phyloP scores from a whole-genome alignment of 768 basidiomycete genomes.

The Boletus tylopilopsis region DNA sequence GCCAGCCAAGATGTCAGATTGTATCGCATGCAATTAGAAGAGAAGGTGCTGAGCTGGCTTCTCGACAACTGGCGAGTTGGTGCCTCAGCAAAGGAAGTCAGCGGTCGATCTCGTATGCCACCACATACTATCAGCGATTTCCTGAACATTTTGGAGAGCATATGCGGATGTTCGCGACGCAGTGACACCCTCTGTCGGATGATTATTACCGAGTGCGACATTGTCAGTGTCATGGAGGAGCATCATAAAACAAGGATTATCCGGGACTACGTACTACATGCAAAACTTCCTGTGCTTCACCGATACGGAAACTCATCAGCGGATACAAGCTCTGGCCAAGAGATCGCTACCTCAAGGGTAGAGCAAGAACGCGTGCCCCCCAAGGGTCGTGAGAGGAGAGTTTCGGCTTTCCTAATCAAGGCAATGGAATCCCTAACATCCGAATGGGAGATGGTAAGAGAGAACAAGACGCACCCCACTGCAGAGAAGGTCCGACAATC shows the following conservation, averaged over 20 bases:
- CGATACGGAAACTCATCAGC: conserved; percentile 6
- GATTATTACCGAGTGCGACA: conserved; percentile 65
- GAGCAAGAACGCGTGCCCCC: conserved; percentile 42
- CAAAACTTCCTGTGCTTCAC: conserved; percentile 49
- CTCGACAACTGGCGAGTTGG: conserved; percentile 61
- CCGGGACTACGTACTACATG: conserved; percentile 65
- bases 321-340: background rate
- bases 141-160: conserved; percentile 55
- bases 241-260: conserved; percentile 56
- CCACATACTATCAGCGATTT: conserved; percentile 58
- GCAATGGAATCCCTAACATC: conserved; percentile 47
- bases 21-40: conserved; percentile 82
- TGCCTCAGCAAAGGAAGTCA: conserved; percentile 36
- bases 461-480: conserved; percentile 37
- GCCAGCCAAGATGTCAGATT: conserved; percentile 80
- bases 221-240: conserved; percentile 58
- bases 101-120: conserved; percentile 42
- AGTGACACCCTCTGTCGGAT: conserved; percentile 45
- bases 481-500: conserved; percentile 63
- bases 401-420: conserved; percentile 62
- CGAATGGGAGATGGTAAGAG: conserved; percentile 47
- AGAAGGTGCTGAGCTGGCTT: conserved; percentile 82
- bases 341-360: conserved; percentile 7
- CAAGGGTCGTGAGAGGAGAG: conserved; percentile 54
- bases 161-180: conserved; percentile 53